phyloP scores from a whole-genome alignment of 352 stramenopile genomes.

The Pythium pyrilobum region DNA sequence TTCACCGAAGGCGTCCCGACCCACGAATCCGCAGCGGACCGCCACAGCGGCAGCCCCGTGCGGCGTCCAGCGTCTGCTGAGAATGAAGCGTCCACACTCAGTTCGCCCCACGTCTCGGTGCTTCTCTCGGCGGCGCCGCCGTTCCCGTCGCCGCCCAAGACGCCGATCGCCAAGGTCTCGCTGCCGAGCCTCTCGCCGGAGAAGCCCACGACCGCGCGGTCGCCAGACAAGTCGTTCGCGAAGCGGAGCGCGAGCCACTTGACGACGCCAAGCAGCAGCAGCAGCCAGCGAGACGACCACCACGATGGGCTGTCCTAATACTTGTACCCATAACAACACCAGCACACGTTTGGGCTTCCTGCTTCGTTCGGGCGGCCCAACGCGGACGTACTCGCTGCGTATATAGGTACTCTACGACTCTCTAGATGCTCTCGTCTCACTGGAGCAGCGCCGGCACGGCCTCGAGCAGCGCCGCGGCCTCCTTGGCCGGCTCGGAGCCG shows the following conservation, averaged over 20 bases:
- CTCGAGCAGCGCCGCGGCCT: slow-evolving; percentile 47
- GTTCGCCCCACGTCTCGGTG: slow-evolving; percentile 10
- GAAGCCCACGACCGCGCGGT: slow-evolving; percentile 30
- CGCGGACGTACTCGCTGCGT: too few species aligned
- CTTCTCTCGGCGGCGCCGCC: neutral
- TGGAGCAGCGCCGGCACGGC: slow-evolving; percentile 33
- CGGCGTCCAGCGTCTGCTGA: neutral
- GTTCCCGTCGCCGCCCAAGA: neutral
- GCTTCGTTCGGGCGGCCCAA: too few species aligned
- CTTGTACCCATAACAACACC: too few species aligned
- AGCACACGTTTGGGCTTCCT: too few species aligned
- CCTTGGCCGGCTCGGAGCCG: slow-evolving; percentile 22
- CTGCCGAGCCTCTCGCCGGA: slow-evolving; percentile 58
- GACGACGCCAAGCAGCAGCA: neutral
- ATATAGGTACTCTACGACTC: too few species aligned
- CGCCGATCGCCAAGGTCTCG: slow-evolving; percentile 21
- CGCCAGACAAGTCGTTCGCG: slow-evolving; percentile 31
- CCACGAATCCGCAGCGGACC: too few species aligned
- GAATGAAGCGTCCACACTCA: neutral
- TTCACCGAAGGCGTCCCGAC: slow-evolving; percentile 3
- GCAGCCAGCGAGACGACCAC: neutral
- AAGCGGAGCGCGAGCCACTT: slow-evolving; percentile 18
- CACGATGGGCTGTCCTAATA: too few species aligned
- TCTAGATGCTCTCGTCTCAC: slow-evolving; percentile 13
- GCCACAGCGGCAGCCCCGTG: neutral